These are phyloP conservation scores for Symbiodinium natans DNA, from an alignment of 73 alveolate genomes.

Conservation along the genomic window DNA sequence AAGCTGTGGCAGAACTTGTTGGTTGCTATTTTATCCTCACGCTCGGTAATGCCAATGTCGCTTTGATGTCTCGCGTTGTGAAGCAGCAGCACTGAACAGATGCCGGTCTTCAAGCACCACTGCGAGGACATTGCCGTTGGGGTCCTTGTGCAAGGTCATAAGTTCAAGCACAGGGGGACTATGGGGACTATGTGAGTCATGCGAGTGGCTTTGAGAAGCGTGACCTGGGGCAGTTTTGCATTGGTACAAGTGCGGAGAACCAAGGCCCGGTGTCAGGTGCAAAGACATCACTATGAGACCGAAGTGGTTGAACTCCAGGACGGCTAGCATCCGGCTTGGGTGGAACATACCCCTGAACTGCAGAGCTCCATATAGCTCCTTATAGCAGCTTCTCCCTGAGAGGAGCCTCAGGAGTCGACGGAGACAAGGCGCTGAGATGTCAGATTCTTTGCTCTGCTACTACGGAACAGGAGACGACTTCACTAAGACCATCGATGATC, in stretches of 20 bases:
- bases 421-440: background rate
- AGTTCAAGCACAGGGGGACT: background rate
- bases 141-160: background rate
- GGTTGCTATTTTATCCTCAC: background rate
- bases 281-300: background rate
- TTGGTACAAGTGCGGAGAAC: too few species aligned
- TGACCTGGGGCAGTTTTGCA: background rate
- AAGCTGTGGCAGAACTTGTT: background rate
- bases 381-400: background rate
- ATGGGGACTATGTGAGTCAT: background rate
- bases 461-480: too few species aligned
- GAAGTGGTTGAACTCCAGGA: background rate
- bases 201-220: background rate
- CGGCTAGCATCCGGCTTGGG: too few species aligned
- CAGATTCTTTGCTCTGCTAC: background rate
- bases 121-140: conserved; percentile 28
- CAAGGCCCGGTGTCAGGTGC: background rate
- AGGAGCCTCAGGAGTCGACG: background rate
- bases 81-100: background rate
- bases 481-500: too few species aligned
- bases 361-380: background rate
- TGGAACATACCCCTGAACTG: too few species aligned
- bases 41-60: too few species aligned
- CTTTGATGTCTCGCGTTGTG: background rate
- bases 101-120: conserved; percentile 71